Percentiles rank a stretch among this genome's conserved stretches.
phyloP scores from a whole-genome alignment of 1,284 basidiomycete genomes.

The Ganoderma meredithae region DNA sequence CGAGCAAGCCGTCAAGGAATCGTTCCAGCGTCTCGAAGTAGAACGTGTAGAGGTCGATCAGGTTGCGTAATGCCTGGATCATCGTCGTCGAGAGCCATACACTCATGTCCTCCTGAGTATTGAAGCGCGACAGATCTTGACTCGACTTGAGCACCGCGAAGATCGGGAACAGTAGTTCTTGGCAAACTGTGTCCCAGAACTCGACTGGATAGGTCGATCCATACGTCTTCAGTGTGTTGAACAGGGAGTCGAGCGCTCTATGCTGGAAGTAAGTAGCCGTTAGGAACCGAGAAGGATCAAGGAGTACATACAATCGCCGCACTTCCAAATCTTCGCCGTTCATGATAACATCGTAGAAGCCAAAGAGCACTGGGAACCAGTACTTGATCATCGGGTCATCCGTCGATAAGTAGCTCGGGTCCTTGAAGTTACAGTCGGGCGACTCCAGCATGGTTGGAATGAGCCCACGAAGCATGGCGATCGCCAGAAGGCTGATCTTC shows the following conservation, averaged over 20 bases:
- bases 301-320: slow-evolving; percentile 79
- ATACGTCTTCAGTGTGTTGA: slow-evolving; percentile 92
- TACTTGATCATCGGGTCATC: slow-evolving; percentile 93
- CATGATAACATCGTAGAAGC: slow-evolving; percentile 99
- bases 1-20: slow-evolving; percentile 90
- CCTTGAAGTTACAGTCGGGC: slow-evolving; percentile 78
- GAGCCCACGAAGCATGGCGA: slow-evolving; percentile 93
- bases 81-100: slow-evolving; percentile 99
- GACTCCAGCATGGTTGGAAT: slow-evolving; percentile 92
- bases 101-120: slow-evolving; percentile 98
- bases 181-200: slow-evolving; percentile 99
- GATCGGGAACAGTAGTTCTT: slow-evolving; percentile 98
- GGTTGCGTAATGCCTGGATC: slow-evolving; percentile 96
- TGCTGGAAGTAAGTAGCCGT: slow-evolving; percentile 11
- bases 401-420: slow-evolving; percentile 43
- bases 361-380: slow-evolving; percentile 97
- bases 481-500: slow-evolving; percentile 95
- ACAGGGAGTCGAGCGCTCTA: slow-evolving; percentile 95
- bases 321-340: slow-evolving; percentile 99
- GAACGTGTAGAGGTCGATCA: slow-evolving; percentile 96
- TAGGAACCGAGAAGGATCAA: not conserved
- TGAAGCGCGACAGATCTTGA: slow-evolving; percentile 92
- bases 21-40: slow-evolving; percentile 94
- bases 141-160: slow-evolving; percentile 95
- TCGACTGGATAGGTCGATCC: slow-evolving; percentile 88